Evolutionary conservation across 495 filamentous ascomycete genomes (phyloP).

Genomic region (Xylona heveae): DNA sequence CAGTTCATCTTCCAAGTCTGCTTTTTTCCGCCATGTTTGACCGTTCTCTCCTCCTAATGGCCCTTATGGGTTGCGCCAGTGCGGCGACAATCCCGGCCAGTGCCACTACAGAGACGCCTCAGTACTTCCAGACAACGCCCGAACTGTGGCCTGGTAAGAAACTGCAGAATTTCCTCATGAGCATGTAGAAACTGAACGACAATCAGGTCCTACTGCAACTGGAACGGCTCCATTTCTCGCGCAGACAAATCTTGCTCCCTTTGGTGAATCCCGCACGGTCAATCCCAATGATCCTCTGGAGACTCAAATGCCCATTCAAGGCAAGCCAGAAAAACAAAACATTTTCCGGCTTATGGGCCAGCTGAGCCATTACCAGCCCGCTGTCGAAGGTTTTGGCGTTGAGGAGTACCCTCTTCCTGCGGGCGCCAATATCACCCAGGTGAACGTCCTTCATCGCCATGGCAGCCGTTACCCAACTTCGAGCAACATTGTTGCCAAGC

Average conservation of each 20-base stretch:
- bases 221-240: slow-evolving; percentile 33
- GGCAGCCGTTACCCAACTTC: slow-evolving; percentile 22
- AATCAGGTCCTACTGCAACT: slow-evolving; percentile 32
- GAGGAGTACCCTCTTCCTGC: slow-evolving; percentile 31
- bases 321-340: slow-evolving; percentile 22
- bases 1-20: too few species aligned
- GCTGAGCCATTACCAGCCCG: slow-evolving; percentile 22
- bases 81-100: too few species aligned
- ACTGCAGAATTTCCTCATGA: background rate
- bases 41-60: too few species aligned
- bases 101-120: slow-evolving; percentile 17
- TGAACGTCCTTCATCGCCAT: slow-evolving; percentile 27
- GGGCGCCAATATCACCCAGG: slow-evolving; percentile 30
- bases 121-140: slow-evolving; percentile 32
- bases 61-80: too few species aligned
- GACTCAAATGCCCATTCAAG: slow-evolving; percentile 31
- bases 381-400: slow-evolving; percentile 30
- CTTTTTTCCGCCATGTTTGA: too few species aligned
- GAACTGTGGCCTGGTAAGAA: slow-evolving; percentile 15
- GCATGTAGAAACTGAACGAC: slow-evolving; percentile 7
- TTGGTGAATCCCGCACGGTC: slow-evolving; percentile 23
- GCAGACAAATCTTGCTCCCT: slow-evolving; percentile 29
- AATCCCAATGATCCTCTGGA: slow-evolving; percentile 34
- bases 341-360: slow-evolving; percentile 35
- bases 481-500: slow-evolving; percentile 13